Evolutionary conservation across 257 asterid genomes (phyloP).

Genomic region (Fraxinus pennsylvanica): DNA sequence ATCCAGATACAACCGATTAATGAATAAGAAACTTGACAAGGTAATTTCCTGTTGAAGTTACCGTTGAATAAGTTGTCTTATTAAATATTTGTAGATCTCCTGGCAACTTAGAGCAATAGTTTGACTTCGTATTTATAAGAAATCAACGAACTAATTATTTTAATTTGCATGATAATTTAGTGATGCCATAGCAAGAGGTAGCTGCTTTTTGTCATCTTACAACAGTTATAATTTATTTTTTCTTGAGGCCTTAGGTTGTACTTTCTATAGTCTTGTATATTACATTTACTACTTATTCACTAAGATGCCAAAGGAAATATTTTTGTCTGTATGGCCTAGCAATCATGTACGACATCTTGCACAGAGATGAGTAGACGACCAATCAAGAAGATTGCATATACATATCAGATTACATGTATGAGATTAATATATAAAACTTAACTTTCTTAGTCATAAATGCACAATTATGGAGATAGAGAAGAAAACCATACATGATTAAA

Average conservation of each 20-base stretch:
- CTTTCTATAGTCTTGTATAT: no score
- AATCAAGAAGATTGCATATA: not conserved
- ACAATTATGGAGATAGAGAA: not conserved
- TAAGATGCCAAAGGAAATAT: not conserved
- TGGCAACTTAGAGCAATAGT: not conserved
- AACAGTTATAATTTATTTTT: no score
- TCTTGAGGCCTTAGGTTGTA: no score
- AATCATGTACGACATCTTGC: not conserved
- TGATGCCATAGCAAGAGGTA: no score
- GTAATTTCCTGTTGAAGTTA: constrained; percentile 2
- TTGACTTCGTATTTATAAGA: not conserved
- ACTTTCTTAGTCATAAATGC: not conserved
- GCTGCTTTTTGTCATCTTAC: no score
- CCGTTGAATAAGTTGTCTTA: not conserved
- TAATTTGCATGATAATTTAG: no score
- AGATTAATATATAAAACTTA: not conserved
- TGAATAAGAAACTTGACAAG: not conserved
- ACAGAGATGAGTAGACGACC: not conserved
- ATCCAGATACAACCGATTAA: not conserved
- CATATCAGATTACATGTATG: not conserved
- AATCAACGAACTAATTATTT: not conserved
- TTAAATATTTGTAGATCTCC: not conserved
- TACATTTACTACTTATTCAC: not conserved
- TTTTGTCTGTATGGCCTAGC: not conserved
- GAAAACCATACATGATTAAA: not conserved